Evolutionary conservation across 768 basidiomycete genomes (phyloP).

Genomic region (Pholiota microspora): DNA sequence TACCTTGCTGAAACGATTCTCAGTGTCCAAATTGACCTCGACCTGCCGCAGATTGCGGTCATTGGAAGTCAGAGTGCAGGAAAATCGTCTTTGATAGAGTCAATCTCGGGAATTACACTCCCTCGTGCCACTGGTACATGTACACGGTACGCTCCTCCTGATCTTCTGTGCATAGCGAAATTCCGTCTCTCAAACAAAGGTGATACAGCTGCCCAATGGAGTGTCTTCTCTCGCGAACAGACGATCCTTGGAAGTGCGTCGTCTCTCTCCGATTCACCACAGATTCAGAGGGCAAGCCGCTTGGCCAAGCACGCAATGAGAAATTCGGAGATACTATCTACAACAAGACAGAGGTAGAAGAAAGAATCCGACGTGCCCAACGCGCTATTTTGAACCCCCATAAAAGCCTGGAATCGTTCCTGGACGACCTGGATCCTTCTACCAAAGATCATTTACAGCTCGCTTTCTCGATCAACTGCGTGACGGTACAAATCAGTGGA

Average conservation of each 20-base stretch:
- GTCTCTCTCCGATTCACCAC: conserved; percentile 47
- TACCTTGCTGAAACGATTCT: too few relatives aligned
- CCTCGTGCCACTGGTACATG: conserved; percentile 77
- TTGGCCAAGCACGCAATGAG: conserved; percentile 37
- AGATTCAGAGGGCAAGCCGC: conserved; percentile 34
- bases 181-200: too few relatives aligned
- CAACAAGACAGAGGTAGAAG: conserved; percentile 55
- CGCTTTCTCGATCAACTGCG: conserved; percentile 54
- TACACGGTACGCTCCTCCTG: conserved; percentile 48
- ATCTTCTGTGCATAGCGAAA: too few relatives aligned
- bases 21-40: conserved; percentile 69
- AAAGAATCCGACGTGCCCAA: conserved; percentile 65
- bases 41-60: conserved; percentile 71
- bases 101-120: conserved; percentile 76
- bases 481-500: conserved; percentile 61
- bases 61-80: conserved; percentile 73
- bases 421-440: conserved; percentile 31
- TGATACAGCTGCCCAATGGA: conserved; percentile 53
- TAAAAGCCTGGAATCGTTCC: conserved; percentile 28
- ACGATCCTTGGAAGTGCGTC: conserved; percentile 44
- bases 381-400: conserved; percentile 63
- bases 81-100: conserved; percentile 75
- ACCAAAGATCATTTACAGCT: background rate
- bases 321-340: conserved; percentile 48
- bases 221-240: conserved; percentile 45